These are phyloP conservation scores for Daldinia grandis DNA, from an alignment of 495 filamentous ascomycete genomes.

Conservation along the genomic window DNA sequence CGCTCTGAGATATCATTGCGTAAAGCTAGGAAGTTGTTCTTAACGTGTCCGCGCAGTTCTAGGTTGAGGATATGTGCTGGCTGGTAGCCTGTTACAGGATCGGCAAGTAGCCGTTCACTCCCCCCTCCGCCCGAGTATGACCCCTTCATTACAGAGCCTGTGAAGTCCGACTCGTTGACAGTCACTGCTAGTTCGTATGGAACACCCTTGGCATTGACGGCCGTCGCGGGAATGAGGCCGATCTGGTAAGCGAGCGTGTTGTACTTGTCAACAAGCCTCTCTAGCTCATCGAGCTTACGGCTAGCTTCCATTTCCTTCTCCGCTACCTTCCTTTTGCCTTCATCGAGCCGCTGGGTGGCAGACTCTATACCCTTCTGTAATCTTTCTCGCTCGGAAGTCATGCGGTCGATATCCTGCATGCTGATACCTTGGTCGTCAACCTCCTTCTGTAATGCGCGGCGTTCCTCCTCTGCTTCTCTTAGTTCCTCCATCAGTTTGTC, in stretches of 20 bases:
- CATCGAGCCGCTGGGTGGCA: slow-evolving; percentile 75
- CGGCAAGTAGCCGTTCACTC: slow-evolving; percentile 74
- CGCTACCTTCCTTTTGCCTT: slow-evolving; percentile 78
- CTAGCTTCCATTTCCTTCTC: slow-evolving; percentile 87
- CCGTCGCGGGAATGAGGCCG: slow-evolving; percentile 83
- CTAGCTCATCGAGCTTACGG: slow-evolving; percentile 85
- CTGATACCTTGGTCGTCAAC: slow-evolving; percentile 94
- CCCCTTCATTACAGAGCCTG: slow-evolving; percentile 70
- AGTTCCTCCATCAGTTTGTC: slow-evolving; percentile 80
- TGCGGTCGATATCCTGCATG: slow-evolving; percentile 96
- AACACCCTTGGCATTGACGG: slow-evolving; percentile 82
- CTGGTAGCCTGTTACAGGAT: slow-evolving; percentile 85
- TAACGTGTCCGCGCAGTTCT: slow-evolving; percentile 83
- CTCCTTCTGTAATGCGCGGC: slow-evolving; percentile 76
- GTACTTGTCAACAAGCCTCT: slow-evolving; percentile 84
- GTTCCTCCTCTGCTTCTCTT: slow-evolving; percentile 80
- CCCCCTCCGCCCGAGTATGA: slow-evolving; percentile 53
- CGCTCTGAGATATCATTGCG: slow-evolving; percentile 90
- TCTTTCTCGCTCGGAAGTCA: slow-evolving; percentile 93
- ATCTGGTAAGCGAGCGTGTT: slow-evolving; percentile 94
- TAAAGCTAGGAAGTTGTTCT: slow-evolving; percentile 76
- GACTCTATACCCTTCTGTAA: slow-evolving; percentile 84
- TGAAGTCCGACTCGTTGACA: slow-evolving; percentile 77
- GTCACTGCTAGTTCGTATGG: slow-evolving; percentile 83
- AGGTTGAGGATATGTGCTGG: slow-evolving; percentile 85